Percentiles rank a stretch among this genome's conserved stretches.
Conservation (phyloP, 805 yeast genomes). For the Candida nonsorbophila region DNA sequence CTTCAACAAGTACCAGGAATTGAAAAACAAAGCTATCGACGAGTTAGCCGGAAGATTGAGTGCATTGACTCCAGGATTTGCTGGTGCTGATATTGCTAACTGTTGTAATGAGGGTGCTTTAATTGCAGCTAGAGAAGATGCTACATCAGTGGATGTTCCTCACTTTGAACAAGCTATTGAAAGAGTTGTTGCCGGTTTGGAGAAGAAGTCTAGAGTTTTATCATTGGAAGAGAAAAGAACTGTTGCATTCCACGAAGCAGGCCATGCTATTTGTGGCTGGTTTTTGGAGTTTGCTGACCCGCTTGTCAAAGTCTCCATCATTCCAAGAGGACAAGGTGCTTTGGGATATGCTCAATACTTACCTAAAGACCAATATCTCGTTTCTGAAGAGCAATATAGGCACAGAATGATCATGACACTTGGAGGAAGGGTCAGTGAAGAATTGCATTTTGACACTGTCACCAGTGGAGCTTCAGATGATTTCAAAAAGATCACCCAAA, state of each 20-base stretch:
- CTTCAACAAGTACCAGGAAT: constrained; percentile 33
- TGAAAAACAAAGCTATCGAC: constrained; percentile 35
- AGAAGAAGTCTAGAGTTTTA: constrained; percentile 79
- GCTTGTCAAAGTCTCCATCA: constrained; percentile 87
- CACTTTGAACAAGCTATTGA: constrained; percentile 97
- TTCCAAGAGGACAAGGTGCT: constrained; percentile 96
- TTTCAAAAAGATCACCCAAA: constrained; percentile 89
- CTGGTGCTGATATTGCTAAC: constrained; percentile 98
- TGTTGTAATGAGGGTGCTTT: constrained; percentile 96
- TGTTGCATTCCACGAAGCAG: constrained; percentile 98
- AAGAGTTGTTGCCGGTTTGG: constrained; percentile 94
- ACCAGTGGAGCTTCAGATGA: constrained; percentile 97
- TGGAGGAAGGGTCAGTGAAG: constrained; percentile 97
- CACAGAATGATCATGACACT: constrained; percentile 96
- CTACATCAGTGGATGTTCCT: constrained; percentile 58
- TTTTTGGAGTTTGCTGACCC: constrained; percentile 88
- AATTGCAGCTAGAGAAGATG: constrained; percentile 86
- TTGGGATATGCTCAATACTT: constrained; percentile 96
- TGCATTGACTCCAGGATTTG: constrained; percentile 95
- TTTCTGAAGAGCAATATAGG: constrained; percentile 68
- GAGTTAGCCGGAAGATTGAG: constrained; percentile 81
- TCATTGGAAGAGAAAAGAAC: constrained; percentile 82
- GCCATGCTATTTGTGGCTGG: constrained; percentile 99
- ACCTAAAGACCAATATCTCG: constrained; percentile 85
- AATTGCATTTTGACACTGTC: constrained; percentile 83